These are phyloP conservation scores for Nevesoporus exiguus DNA, from an alignment of 768 basidiomycete genomes.

Conservation along the genomic window DNA sequence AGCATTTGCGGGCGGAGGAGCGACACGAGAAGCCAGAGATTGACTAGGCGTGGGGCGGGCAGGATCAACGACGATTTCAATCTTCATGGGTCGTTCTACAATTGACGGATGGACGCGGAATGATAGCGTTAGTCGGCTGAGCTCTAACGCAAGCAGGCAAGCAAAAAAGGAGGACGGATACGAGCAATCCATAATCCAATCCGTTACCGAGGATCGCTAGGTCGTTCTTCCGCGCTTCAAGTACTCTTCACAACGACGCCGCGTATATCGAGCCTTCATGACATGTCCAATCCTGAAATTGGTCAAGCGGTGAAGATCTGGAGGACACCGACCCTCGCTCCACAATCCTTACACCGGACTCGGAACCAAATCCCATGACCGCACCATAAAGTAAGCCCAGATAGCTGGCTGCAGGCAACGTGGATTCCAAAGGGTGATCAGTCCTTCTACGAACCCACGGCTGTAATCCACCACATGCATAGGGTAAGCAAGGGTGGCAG, in stretches of 20 bases:
- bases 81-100: conserved; percentile 96
- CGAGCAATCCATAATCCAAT: conserved; percentile 30
- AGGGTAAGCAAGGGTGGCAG: conserved; percentile 15
- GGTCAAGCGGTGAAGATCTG: conserved; percentile 34
- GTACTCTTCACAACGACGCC: conserved; percentile 22
- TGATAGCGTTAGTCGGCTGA: conserved; percentile 36
- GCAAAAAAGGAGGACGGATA: conserved; percentile 45
- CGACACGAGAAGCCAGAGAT: conserved; percentile 80
- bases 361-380: conserved; percentile 32
- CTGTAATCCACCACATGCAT: conserved; percentile 24
- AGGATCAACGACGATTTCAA: conserved; percentile 94
- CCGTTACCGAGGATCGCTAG: conserved; percentile 23
- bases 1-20: conserved; percentile 51
- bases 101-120: conserved; percentile 33
- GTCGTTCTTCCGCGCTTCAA: conserved; percentile 25
- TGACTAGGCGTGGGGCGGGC: conserved; percentile 56
- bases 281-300: conserved; percentile 32
- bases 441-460: conserved; percentile 23
- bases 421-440: conserved; percentile 29
- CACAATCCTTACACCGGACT: conserved; percentile 33
- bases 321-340: conserved; percentile 27
- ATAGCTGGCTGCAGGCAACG: conserved; percentile 25
- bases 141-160: conserved; percentile 35
- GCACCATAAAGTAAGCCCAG: conserved; percentile 27
- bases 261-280: conserved; percentile 23